These are phyloP conservation scores for Aureobasidium sp. DNA, from an alignment of 2,329 filamentous ascomycete genomes.

Conservation along the genomic window DNA sequence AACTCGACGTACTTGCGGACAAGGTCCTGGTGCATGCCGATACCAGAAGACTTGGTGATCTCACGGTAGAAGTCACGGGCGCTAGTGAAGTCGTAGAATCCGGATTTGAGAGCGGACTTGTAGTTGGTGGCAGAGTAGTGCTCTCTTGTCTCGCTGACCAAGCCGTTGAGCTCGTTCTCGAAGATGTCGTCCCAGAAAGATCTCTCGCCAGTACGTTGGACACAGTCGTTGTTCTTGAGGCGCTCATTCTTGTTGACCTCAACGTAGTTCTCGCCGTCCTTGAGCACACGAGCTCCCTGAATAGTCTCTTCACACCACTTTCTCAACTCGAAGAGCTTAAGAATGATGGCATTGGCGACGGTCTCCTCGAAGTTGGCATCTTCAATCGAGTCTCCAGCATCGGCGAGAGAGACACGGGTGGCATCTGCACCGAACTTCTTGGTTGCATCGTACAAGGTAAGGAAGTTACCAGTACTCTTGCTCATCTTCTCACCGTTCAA, in stretches of 20 bases:
- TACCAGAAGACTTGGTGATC: constrained; percentile 64
- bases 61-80: constrained; percentile 89
- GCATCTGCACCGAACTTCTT: constrained; percentile 94
- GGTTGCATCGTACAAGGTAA: constrained; percentile 79
- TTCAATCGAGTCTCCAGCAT: constrained; percentile 87
- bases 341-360: constrained; percentile 84
- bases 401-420: constrained; percentile 81
- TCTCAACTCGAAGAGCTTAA: constrained; percentile 73
- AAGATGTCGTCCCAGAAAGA: constrained; percentile 84
- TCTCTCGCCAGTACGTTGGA: constrained; percentile 68
- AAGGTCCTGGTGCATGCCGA: constrained; percentile 80
- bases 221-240: constrained; percentile 46
- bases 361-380: constrained; percentile 97
- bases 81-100: constrained; percentile 83
- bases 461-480: constrained; percentile 95
- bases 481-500: constrained; percentile 98
- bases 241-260: constrained; percentile 36
- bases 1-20: constrained; percentile 76
- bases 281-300: constrained; percentile 49
- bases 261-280: constrained; percentile 37
- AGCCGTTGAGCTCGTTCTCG: constrained; percentile 81
- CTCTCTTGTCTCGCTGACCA: constrained; percentile 70
- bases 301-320: constrained; percentile 89
- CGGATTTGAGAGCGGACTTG: constrained; percentile 75
- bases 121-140: constrained; percentile 77